phyloP scores from a whole-genome alignment of 257 asterid genomes.

The Craterostigma plantagineum region DNA sequence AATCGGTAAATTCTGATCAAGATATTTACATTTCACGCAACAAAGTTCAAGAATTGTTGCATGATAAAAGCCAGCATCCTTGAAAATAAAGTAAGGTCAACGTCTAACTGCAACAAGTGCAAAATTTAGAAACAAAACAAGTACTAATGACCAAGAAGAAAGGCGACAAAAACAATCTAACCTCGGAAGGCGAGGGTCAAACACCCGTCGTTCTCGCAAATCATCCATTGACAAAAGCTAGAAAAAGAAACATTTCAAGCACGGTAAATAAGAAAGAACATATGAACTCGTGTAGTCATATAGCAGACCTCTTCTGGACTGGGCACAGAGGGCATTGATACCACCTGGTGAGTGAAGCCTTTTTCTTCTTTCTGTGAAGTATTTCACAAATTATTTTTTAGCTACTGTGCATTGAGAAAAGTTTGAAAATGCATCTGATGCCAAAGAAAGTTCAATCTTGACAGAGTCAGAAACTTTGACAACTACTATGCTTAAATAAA shows the following conservation, averaged over 20 bases:
- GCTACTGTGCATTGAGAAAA: no score
- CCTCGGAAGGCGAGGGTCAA: conserved; percentile 96
- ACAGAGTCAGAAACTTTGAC: no score
- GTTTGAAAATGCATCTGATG: no score
- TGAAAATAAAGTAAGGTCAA: no score
- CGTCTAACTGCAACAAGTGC: no score
- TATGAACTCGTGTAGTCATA: conserved; percentile 8
- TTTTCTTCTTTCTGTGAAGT: conserved; percentile 64
- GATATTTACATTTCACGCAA: no score
- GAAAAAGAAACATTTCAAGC: conserved; percentile 7
- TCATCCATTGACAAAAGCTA: conserved; percentile 87
- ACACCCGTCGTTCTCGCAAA: conserved; percentile 62
- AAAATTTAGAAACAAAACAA: no score
- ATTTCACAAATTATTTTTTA: neutral
- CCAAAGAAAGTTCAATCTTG: no score
- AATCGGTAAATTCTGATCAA: no score
- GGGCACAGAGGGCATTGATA: conserved; percentile 60
- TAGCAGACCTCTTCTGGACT: conserved; percentile 58
- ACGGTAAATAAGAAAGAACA: conserved; percentile 3
- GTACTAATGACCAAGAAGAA: conserved; percentile 2
- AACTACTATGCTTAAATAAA: no score
- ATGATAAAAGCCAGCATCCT: no score
- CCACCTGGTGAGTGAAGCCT: conserved; percentile 70
- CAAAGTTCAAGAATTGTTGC: no score
- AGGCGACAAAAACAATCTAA: conserved; percentile 12